Conservation (phyloP, 31 red algal species). For the Bonnemaisonia californica region DNA sequence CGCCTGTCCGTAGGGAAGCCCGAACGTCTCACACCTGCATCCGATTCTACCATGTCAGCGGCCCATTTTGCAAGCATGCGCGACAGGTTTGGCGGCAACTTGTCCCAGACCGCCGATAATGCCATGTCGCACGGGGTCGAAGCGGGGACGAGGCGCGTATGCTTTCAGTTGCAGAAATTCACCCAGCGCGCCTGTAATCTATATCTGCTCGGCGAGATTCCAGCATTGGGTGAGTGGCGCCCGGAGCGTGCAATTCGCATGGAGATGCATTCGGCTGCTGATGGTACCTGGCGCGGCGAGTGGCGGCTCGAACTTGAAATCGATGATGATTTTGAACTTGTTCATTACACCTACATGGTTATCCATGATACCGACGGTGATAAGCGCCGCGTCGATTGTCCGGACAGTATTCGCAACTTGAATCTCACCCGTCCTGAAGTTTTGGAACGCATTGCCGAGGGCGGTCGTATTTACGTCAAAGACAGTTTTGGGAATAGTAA, state of each 20-base stretch:
- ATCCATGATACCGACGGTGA: conserved; percentile 34
- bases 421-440: conserved; percentile 52
- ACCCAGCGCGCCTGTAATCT: conserved; percentile 65
- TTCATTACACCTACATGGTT: conserved; percentile 75
- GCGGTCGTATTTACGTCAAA: conserved; percentile 61
- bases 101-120: background rate
- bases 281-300: conserved; percentile 88
- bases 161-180: conserved; percentile 84
- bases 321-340: conserved; percentile 72
- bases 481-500: conserved; percentile 60
- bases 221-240: conserved; percentile 77
- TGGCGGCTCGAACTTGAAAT: conserved; percentile 82
- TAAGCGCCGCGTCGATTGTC: conserved; percentile 17
- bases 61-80: conserved; percentile 21
- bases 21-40: background rate
- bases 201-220: conserved; percentile 73
- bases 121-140: conserved; percentile 34
- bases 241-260: conserved; percentile 71
- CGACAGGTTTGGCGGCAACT: background rate
- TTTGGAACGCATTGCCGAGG: conserved; percentile 45
- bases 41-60: background rate
- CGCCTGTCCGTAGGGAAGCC: conserved; percentile 36
- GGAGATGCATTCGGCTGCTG: conserved; percentile 65
- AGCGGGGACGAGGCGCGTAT: conserved; percentile 58
- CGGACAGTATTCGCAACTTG: conserved; percentile 42